Evolutionary conservation across 768 basidiomycete genomes (phyloP).

Genomic region (Fomitopsis serialis): DNA sequence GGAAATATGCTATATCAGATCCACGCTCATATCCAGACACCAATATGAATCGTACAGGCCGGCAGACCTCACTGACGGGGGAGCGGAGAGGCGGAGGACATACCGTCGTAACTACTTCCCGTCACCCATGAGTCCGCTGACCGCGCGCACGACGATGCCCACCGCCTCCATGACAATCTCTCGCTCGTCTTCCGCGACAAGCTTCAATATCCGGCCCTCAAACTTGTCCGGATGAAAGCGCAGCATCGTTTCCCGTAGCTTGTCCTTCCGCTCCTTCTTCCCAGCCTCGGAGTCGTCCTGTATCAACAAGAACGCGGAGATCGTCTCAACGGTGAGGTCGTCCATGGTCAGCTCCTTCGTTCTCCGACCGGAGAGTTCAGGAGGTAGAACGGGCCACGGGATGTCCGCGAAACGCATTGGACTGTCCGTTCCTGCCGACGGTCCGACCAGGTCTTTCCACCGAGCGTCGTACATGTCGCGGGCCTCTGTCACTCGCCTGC

Average conservation of each 20-base stretch:
- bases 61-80: neutral
- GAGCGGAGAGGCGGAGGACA: neutral
- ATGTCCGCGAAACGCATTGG: conserved; percentile 50
- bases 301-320: conserved; percentile 54
- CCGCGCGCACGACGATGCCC: conserved; percentile 54
- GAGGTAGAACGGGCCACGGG: conserved; percentile 62
- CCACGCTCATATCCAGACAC: too few relatives aligned
- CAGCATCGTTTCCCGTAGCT: conserved; percentile 59
- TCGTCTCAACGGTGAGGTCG: conserved; percentile 49
- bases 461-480: conserved; percentile 49
- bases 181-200: conserved; percentile 41
- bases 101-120: neutral
- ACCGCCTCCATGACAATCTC: conserved; percentile 53
- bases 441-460: conserved; percentile 49
- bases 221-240: conserved; percentile 84
- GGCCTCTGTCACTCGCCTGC: conserved; percentile 37
- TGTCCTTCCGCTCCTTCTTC: conserved; percentile 52
- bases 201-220: conserved; percentile 62
- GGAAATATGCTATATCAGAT: too few relatives aligned
- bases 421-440: conserved; percentile 15
- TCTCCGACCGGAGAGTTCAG: neutral
- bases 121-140: conserved; percentile 50
- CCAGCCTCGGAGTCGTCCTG: neutral
- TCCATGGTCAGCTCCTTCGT: conserved; percentile 24
- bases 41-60: too few relatives aligned